phyloP scores from a whole-genome alignment of 2,329 filamentous ascomycete species.

The Hypoxylon sp. region DNA sequence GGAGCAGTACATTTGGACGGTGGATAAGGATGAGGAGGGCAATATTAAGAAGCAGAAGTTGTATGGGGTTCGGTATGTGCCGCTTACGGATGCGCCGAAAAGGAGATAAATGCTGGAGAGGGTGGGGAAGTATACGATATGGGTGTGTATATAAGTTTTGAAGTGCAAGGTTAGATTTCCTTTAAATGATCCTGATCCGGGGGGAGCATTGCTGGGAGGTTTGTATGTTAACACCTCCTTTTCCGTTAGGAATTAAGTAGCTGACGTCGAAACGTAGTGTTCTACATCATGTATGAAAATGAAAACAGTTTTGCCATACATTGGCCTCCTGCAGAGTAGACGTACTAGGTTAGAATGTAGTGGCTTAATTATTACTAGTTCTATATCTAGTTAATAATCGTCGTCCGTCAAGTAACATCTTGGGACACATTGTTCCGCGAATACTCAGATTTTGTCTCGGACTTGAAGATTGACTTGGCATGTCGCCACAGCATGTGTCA shows the following conservation, averaged over 20 bases:
- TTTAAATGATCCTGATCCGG: background rate
- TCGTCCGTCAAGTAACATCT: background rate
- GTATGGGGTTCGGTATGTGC: constrained; percentile 83
- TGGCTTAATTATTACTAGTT: background rate
- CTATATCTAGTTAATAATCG: background rate
- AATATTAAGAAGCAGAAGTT: constrained; percentile 71
- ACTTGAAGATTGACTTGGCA: too few species aligned
- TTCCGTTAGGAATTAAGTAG: background rate
- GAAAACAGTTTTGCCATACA: background rate
- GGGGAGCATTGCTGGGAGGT: background rate
- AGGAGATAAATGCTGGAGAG: background rate
- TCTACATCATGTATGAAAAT: background rate
- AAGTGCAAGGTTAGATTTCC: background rate
- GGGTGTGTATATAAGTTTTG: background rate
- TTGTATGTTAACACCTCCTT: background rate
- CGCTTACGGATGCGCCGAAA: constrained; percentile 77
- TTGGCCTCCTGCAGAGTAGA: background rate
- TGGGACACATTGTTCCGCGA: background rate
- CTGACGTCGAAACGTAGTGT: background rate
- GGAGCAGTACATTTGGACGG: constrained; percentile 78
- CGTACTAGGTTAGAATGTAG: background rate
- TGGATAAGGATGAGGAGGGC: constrained; percentile 80
- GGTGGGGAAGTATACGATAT: background rate
- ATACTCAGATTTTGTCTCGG: too few species aligned
- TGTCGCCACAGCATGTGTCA: background rate